Evolutionary conservation across 2,329 filamentous ascomycete species (phyloP).

Genomic region (Xylaria digitata): DNA sequence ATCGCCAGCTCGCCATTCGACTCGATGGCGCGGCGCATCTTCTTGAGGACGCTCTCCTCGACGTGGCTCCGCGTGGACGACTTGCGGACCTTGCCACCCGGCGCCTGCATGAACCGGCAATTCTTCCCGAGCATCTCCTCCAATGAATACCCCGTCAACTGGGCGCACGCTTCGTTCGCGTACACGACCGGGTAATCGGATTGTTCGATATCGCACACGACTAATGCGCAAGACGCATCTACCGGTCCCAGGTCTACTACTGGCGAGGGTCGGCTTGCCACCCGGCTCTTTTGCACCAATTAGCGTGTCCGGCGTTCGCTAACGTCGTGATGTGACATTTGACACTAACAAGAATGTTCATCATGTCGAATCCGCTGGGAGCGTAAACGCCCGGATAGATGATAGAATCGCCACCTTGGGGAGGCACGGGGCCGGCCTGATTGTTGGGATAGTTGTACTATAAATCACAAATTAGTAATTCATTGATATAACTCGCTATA

Average conservation of each 20-base stretch:
- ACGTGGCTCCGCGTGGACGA: constrained; percentile 72
- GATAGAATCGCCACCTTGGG: constrained; percentile 54
- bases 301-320: not conserved
- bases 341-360: constrained; percentile 64
- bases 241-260: constrained; percentile 83
- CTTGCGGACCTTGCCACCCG: constrained; percentile 71
- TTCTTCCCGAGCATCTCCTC: constrained; percentile 82
- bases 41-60: constrained; percentile 72
- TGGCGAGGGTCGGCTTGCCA: constrained; percentile 77
- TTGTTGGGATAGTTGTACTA: constrained; percentile 33
- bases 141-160: constrained; percentile 81
- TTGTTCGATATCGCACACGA: constrained; percentile 80
- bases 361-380: constrained; percentile 65
- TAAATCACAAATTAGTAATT: constrained; percentile 12
- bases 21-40: constrained; percentile 60
- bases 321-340: not conserved
- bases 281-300: constrained; percentile 59
- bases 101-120: constrained; percentile 85
- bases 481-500: not conserved
- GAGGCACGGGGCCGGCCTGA: not conserved
- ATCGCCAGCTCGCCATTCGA: constrained; percentile 60
- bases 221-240: constrained; percentile 84
- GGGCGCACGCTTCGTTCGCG: constrained; percentile 81
- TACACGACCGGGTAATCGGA: constrained; percentile 86
- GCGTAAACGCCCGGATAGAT: constrained; percentile 69